Base-by-base conservation (phyloP, 805 yeast genomes). In the Candida nanaspora region DNA sequence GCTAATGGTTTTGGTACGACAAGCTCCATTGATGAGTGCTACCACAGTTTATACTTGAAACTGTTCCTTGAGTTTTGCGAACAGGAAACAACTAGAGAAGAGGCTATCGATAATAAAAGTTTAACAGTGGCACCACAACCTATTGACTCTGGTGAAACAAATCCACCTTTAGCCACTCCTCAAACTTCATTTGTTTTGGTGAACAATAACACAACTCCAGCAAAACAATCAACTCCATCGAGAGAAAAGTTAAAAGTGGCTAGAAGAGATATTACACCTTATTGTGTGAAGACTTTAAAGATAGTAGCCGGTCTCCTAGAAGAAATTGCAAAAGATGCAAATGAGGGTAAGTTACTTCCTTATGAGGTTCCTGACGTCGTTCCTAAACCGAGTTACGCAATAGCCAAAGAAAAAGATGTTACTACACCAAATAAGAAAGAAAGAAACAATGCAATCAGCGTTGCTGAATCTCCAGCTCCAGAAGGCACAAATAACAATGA, bases 1-100 rank as follows among this genome's bases (percentile, higher is more conserved):
- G 86, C 87, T 45, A 84, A 82, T 55, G 94, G 94, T 0, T 81
- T 80, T 56, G 91, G 88, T 0, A 78, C 93, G 3, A 83, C 93
- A 0, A 77, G 86, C 0, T 58, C 73, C 29, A 74, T 84, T 41
- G 95, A 86, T 57, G 93, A 86, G 46, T 74, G 86, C 0, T 76
- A 76, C 45, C 78, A 80, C 28, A 72, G 81, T 7, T 55, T 82
- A 0, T 86, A 70, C 50, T 59, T 86, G 52, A 66, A 65, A 40
- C 53, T 82, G 8, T 82, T 59, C 35, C 36, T 46, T 9, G 50
- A 55, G 6, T 61, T 33, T 15, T 23, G 35, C 19, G 25, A 20
- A 14, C 8, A 33, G 14, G 35, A 10, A n/a, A n/a, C n/a, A n/a
- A 9, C 11, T 11, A 25, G 11, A 25, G 33, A 31, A 31, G 8